Base-by-base conservation (phyloP, 176 grass and related monocot genomes). In the Elymus sibiricus region DNA sequence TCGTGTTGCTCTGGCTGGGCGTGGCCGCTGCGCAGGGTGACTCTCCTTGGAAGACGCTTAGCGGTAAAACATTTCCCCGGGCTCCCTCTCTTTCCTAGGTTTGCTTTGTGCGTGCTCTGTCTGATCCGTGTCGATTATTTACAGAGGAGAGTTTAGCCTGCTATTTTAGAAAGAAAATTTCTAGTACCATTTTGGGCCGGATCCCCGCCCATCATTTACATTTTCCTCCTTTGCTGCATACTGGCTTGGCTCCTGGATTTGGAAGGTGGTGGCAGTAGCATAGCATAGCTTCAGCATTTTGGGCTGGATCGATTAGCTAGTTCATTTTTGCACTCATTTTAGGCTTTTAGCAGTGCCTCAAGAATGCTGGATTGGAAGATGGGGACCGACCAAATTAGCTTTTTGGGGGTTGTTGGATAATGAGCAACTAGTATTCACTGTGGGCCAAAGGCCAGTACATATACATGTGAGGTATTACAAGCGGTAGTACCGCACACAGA, bases 31-130 rank as follows among this genome's bases (percentile, higher is more conserved):
- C 91, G 12, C 91, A 87, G 91, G 62, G 53, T 55, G 81, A 42
- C 35, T 72, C 84, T 71, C 55, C 91, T 43, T 92, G 91, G 91
- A 92, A 87, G 80, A 90, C 91, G 34, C 43, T 92, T 65, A 85
- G 80, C 65, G 91, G 87, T 92, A 81, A 87, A 77, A 77, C 42
- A 15, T 27, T 26, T 70, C 81, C 21, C 19, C 6, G 3, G 13
- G 14, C 44, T 44, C 42, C 69, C 22, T 19, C 42, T 32, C 32
- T 17, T 55, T 66, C 2, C 56, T 68, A 55, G 11, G 34, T 16
- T 65, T 22, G 1, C 17, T 70, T 6, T 58, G 5, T 11, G 21
- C 19, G 4, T 9, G 72, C 35, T 69, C 13, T 78, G 39, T 49
- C 9, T 71, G 38, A 71, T 71, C 64, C 29, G n/a, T 25, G 64